Conservation (phyloP, 371 early-diverging fungal genomes). For the Smittium mucronatum region DNA sequence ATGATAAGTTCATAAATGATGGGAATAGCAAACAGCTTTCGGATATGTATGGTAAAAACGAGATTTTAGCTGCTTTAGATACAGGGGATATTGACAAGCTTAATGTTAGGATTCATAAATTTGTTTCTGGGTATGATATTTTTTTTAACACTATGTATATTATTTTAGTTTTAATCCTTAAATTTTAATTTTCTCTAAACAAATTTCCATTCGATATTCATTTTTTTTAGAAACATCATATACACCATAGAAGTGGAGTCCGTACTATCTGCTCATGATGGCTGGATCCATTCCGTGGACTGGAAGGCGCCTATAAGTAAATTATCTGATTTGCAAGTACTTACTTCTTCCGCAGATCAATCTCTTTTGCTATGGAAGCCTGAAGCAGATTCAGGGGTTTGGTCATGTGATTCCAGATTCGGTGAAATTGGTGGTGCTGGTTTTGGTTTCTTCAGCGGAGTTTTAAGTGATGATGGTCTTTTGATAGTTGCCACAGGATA, state of each 20-base stretch:
- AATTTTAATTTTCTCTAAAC: no score
- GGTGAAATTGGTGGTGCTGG: conserved; percentile 83
- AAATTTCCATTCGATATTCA: no score
- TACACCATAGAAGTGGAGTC: conserved; percentile 71
- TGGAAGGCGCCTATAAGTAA: conserved; percentile 48
- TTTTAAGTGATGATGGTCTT: conserved; percentile 53
- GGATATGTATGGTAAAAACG: conserved; percentile 6
- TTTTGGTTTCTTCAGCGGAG: conserved; percentile 71
- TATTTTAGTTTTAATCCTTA: no score
- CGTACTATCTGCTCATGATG: conserved; percentile 88
- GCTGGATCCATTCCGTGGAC: conserved; percentile 78
- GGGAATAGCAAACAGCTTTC: background rate
- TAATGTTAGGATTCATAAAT: conserved; percentile 10
- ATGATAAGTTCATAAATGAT: conserved; percentile 11
- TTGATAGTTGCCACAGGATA: conserved; percentile 65
- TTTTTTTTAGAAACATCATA: conserved; percentile 10
- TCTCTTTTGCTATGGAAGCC: conserved; percentile 86
- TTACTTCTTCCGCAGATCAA: conserved; percentile 87
- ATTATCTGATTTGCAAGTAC: conserved; percentile 52
- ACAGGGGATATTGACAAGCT: conserved; percentile 4
- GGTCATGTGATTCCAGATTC: conserved; percentile 71
- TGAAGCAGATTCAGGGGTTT: conserved; percentile 63
- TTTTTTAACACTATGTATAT: background rate
- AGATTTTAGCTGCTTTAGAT: conserved; percentile 7
- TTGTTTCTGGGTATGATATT: conserved; percentile 1